phyloP scores from a whole-genome alignment of 345 rosid species.

The Cardamine chenopodiifolia region DNA sequence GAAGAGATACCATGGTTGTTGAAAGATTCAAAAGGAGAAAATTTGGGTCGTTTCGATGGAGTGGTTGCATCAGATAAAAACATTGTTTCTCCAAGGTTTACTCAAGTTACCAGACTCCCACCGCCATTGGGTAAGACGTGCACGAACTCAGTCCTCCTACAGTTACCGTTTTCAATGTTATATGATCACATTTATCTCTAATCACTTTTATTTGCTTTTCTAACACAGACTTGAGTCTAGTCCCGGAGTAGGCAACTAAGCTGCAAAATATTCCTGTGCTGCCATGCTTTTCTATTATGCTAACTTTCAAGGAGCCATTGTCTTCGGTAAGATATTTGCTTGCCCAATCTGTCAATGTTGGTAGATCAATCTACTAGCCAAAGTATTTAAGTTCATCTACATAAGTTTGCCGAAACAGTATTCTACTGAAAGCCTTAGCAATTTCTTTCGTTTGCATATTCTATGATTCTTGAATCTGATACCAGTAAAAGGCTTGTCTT shows the following conservation, averaged over 20 bases:
- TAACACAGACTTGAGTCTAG: slow-evolving; percentile 60
- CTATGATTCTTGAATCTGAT: slow-evolving; percentile 49
- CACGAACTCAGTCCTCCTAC: slow-evolving; percentile 12
- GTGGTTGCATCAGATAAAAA: slow-evolving; percentile 75
- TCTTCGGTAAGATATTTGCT: slow-evolving; percentile 53
- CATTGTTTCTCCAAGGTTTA: slow-evolving; percentile 64
- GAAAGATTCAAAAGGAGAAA: slow-evolving; percentile 60
- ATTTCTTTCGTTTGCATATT: slow-evolving; percentile 6
- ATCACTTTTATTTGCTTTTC: slow-evolving; percentile 26
- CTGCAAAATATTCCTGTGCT: slow-evolving; percentile 64
- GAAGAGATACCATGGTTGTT: slow-evolving; percentile 62
- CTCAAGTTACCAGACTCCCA: slow-evolving; percentile 55
- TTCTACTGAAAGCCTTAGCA: not conserved
- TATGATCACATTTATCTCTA: not conserved
- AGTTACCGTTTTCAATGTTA: not conserved
- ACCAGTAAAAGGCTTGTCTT: slow-evolving; percentile 67
- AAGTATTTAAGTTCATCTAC: slow-evolving; percentile 8
- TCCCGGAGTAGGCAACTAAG: slow-evolving; percentile 54
- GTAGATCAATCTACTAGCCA: slow-evolving; percentile 2
- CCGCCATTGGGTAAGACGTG: slow-evolving; percentile 66
- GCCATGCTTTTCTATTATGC: slow-evolving; percentile 85
- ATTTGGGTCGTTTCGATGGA: slow-evolving; percentile 63
- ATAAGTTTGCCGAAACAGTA: not conserved
- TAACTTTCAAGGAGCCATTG: slow-evolving; percentile 77
- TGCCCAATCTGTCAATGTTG: not conserved